A percentile compares a stretch with the other conserved stretches of the same genome.
Evolutionary conservation across 768 basidiomycete species (phyloP).

Genomic region (Hortiboletus flavorubellus): DNA sequence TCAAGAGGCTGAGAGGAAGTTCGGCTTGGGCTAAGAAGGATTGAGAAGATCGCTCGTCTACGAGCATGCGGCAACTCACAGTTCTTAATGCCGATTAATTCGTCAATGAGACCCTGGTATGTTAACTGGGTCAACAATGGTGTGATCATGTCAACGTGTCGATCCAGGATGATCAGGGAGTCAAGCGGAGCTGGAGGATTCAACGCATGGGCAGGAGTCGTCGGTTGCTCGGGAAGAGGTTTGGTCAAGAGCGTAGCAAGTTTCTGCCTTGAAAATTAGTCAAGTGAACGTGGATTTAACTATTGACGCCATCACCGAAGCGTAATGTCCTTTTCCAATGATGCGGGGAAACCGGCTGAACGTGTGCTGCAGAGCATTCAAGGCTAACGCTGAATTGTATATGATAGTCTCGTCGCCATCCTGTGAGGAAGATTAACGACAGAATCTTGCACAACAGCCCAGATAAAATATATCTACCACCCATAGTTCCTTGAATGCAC

Average conservation of each 20-base stretch:
- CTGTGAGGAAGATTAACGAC: constrained; percentile 37
- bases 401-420: constrained; percentile 91
- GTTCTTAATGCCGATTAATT: constrained; percentile 85
- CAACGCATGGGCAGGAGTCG: constrained; percentile 39
- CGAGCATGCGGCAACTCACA: constrained; percentile 47
- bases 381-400: constrained; percentile 84
- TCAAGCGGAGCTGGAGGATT: constrained; percentile 67
- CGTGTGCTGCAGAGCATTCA: constrained; percentile 76
- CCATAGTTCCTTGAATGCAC: constrained; percentile 85
- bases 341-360: constrained; percentile 92
- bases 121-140: constrained; percentile 94
- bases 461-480: constrained; percentile 54
- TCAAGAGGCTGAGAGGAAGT: constrained; percentile 67
- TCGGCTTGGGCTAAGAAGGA: constrained; percentile 65
- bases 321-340: constrained; percentile 88
- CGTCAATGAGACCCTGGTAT: constrained; percentile 94
- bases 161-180: constrained; percentile 83
- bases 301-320: constrained; percentile 49
- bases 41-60: neutral
- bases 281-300: neutral
- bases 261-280: constrained; percentile 46
- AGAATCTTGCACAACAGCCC: neutral
- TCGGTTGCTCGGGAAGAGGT: constrained; percentile 44
- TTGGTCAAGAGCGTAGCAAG: constrained; percentile 69
- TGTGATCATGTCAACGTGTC: constrained; percentile 92